Conservation (phyloP, 371 early-diverging fungal species). For the Syncephalis fuscata region DNA sequence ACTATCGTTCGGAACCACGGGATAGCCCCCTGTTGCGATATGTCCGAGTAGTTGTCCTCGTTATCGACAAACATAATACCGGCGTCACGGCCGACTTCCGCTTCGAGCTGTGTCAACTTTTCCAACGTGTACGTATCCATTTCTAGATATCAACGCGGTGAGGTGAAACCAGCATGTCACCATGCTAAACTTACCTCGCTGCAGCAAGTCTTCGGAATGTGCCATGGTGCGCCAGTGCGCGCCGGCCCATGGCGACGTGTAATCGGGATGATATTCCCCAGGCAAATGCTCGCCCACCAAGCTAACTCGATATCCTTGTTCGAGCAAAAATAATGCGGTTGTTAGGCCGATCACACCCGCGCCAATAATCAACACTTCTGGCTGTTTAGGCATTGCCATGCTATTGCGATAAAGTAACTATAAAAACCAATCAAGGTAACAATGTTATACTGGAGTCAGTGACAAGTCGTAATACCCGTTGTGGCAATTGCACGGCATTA, state of each 20-base stretch:
- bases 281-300: slow-evolving; percentile 38
- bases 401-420: too few relatives aligned
- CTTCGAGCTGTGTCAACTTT: slow-evolving; percentile 19
- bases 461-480: too few relatives aligned
- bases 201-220: slow-evolving; percentile 18
- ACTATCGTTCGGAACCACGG: not conserved
- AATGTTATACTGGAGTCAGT: too few relatives aligned
- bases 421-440: too few relatives aligned
- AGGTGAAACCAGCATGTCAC: not conserved
- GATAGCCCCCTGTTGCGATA: not conserved
- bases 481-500: too few relatives aligned
- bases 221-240: slow-evolving; percentile 55
- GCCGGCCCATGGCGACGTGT: slow-evolving; percentile 61
- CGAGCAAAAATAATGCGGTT: slow-evolving; percentile 28
- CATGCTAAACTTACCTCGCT: slow-evolving; percentile 11
- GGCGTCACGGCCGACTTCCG: slow-evolving; percentile 9
- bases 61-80: slow-evolving; percentile 3
- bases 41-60: not conserved
- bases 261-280: slow-evolving; percentile 28
- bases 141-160: slow-evolving; percentile 12
- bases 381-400: too few relatives aligned
- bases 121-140: slow-evolving; percentile 23
- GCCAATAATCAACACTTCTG: slow-evolving; percentile 34
- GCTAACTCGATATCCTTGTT: slow-evolving; percentile 31
- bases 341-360: slow-evolving; percentile 64